Conservation (phyloP, 208 protist genomes). For the Trypanosoma theileri region DNA sequence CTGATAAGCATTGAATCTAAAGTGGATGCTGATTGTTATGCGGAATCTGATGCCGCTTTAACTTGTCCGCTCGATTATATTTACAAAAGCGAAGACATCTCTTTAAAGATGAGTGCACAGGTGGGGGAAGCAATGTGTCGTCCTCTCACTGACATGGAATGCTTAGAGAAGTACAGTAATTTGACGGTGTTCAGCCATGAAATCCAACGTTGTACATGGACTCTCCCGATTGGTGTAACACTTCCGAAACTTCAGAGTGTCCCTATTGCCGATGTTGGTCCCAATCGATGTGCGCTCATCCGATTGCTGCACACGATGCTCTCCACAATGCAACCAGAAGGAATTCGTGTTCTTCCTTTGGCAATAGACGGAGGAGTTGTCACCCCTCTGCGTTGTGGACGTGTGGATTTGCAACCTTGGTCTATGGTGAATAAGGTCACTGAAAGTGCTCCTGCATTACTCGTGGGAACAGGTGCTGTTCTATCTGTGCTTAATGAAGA, state of each 20-base stretch:
- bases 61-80: background rate
- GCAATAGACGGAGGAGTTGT: background rate
- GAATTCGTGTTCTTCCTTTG: background rate
- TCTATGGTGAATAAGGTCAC: background rate
- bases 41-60: background rate
- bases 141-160: background rate
- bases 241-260: background rate
- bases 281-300: slow-evolving; percentile 11
- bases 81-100: background rate
- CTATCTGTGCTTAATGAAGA: background rate
- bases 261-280: background rate
- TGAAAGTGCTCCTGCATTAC: background rate
- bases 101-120: background rate
- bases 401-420: slow-evolving; percentile 15
- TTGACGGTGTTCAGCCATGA: background rate
- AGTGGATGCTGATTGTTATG: too few relatives aligned
- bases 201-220: background rate
- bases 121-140: slow-evolving; percentile 1
- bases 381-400: slow-evolving; percentile 11
- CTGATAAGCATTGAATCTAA: background rate
- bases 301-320: slow-evolving; percentile 10
- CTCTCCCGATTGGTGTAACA: background rate
- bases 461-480: background rate
- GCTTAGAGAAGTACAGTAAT: background rate
- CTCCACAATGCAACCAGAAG: background rate